Conservation (phyloP, 2,329 filamentous ascomycete genomes). For the Dothideomycetes sp. region DNA sequence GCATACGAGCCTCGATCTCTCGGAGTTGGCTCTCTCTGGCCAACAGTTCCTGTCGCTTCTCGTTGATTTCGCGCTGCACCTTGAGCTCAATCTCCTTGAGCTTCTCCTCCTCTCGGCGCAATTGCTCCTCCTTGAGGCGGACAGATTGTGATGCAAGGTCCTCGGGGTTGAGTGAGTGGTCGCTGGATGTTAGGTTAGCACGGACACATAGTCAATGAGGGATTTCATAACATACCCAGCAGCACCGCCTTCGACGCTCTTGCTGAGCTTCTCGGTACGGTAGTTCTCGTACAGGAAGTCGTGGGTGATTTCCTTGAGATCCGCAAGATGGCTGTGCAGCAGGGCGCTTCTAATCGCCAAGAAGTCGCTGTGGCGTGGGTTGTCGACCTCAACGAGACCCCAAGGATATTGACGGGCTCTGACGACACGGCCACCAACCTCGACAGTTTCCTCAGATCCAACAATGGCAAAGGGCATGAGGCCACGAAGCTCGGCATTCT, state of each 20-base stretch:
- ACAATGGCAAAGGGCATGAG: constrained; percentile 99
- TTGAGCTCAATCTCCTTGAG: constrained; percentile 98
- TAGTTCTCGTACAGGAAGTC: constrained; percentile 99
- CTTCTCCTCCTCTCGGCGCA: constrained; percentile 98
- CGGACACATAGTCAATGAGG: constrained; percentile 1
- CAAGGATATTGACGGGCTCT: constrained; percentile 96
- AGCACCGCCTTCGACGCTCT: constrained; percentile 90
- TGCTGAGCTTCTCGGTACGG: constrained; percentile 99
- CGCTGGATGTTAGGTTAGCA: constrained; percentile 35
- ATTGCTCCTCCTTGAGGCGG: constrained; percentile 98
- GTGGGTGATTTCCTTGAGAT: constrained; percentile 98
- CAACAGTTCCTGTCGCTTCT: constrained; percentile 97
- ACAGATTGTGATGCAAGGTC: constrained; percentile 95
- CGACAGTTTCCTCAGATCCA: constrained; percentile 88
- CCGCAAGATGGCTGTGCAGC: constrained; percentile 93
- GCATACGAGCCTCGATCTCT: constrained; percentile 97
- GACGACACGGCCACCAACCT: constrained; percentile 86
- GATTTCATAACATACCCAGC: constrained; percentile 65
- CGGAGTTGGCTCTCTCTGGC: constrained; percentile 96
- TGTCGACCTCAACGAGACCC: constrained; percentile 98
- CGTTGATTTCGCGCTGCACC: constrained; percentile 99
- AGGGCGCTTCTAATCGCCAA: constrained; percentile 92
- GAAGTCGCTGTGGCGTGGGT: constrained; percentile 98
- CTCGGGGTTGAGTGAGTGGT: constrained; percentile 94
- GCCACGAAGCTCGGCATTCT: constrained; percentile 93